Conservation (phyloP, 2,329 filamentous ascomycete species). For the Clonostachys sp. region DNA sequence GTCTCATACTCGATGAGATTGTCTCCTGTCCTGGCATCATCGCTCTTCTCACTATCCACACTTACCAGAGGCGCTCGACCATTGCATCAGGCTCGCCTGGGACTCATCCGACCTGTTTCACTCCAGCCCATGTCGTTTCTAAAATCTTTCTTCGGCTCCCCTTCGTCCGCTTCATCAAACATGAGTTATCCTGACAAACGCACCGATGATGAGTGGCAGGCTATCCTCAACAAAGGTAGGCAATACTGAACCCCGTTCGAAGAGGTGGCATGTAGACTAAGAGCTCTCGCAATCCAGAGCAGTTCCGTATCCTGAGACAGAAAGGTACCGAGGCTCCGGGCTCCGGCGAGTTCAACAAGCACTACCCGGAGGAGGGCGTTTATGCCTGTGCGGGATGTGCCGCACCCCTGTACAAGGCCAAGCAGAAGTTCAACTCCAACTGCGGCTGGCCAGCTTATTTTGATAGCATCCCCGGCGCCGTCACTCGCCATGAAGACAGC, state of each 20-base stretch:
- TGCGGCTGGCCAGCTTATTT: conserved; percentile 99
- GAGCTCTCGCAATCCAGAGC: conserved; percentile 51
- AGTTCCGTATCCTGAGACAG: conserved; percentile 89
- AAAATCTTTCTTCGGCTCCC: conserved; percentile 68
- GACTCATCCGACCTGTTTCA: conserved; percentile 10
- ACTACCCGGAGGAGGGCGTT: conserved; percentile 69
- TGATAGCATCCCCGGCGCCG: conserved; percentile 87
- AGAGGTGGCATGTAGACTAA: not conserved
- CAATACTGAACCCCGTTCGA: conserved; percentile 5
- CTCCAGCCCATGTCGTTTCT: conserved; percentile 70
- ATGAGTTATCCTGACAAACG: conserved; percentile 81
- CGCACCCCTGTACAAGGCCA: conserved; percentile 85
- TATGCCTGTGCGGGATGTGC: conserved; percentile 87
- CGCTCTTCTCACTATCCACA: conserved; percentile 33
- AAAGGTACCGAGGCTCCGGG: conserved; percentile 85
- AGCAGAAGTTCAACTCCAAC: conserved; percentile 92
- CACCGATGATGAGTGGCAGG: conserved; percentile 80
- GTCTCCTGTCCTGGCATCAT: conserved; percentile 39
- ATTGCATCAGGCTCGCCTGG: conserved; percentile 10
- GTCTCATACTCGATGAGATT: conserved; percentile 37
- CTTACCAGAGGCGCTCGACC: conserved; percentile 27
- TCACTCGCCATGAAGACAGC: conserved; percentile 74
- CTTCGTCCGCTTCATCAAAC: conserved; percentile 45
- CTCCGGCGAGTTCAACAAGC: conserved; percentile 82
- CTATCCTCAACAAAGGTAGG: conserved; percentile 63